Evolutionary conservation across 441 rosid species (phyloP).

Genomic region (Biscutella laevigata): DNA sequence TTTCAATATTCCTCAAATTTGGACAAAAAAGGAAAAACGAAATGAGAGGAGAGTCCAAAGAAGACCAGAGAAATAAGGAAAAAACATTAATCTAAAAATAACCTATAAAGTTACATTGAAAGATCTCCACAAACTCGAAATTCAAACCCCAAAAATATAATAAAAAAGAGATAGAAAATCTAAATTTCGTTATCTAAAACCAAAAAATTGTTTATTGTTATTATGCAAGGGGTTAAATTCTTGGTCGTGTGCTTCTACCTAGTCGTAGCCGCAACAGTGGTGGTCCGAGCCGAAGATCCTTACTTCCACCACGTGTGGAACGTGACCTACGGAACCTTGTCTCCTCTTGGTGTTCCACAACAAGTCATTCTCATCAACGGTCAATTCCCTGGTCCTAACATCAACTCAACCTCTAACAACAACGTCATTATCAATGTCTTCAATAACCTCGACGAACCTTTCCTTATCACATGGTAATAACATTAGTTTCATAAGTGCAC

Average conservation of each 20-base stretch:
- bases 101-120: slow-evolving; percentile 7
- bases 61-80: slow-evolving; percentile 17
- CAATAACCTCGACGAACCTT: slow-evolving; percentile 58
- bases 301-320: slow-evolving; percentile 56
- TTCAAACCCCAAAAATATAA: slow-evolving; percentile 17
- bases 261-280: slow-evolving; percentile 19
- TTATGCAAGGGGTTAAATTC: slow-evolving; percentile 28
- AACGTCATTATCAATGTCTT: slow-evolving; percentile 51
- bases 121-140: slow-evolving; percentile 18
- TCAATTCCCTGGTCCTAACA: slow-evolving; percentile 57
- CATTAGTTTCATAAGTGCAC: neutral
- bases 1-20: slow-evolving; percentile 11
- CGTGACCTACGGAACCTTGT: slow-evolving; percentile 49
- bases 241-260: slow-evolving; percentile 25
- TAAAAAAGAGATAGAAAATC: neutral
- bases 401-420: slow-evolving; percentile 57
- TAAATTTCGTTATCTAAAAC: neutral
- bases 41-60: slow-evolving; percentile 20
- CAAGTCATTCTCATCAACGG: slow-evolving; percentile 57
- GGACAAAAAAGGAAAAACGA: slow-evolving; percentile 15
- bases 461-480: slow-evolving; percentile 50
- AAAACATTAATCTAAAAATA: neutral
- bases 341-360: slow-evolving; percentile 54
- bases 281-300: slow-evolving; percentile 48
- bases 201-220: slow-evolving; percentile 19